phyloP scores from a whole-genome alignment of 306 rosid species.

The Coriaria nepalensis region DNA sequence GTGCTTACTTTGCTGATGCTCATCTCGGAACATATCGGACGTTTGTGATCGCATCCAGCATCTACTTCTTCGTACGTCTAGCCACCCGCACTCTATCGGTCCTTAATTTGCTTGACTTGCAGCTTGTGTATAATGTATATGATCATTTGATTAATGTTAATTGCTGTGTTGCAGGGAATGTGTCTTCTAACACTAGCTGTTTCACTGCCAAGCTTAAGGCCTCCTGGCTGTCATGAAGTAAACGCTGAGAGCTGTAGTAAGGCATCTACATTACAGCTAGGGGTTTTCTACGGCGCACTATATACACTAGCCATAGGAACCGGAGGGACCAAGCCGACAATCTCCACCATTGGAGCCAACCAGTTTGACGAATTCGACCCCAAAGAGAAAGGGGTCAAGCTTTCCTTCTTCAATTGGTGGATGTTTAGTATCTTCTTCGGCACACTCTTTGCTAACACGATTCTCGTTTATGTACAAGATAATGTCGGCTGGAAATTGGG shows the following conservation, averaged over 20 bases:
- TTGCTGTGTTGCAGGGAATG: conserved; percentile 52
- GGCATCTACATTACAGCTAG: conserved; percentile 55
- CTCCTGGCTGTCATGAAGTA: conserved; percentile 27
- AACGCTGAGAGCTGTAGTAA: conserved; percentile 44
- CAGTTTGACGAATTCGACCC: conserved; percentile 81
- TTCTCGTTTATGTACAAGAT: conserved; percentile 74
- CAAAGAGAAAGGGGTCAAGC: conserved; percentile 56
- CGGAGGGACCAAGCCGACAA: conserved; percentile 89
- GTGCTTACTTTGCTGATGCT: conserved; percentile 82
- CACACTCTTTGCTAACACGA: conserved; percentile 56
- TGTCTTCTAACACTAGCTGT: conserved; percentile 52
- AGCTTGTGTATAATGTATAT: too few relatives aligned
- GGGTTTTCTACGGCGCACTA: conserved; percentile 64
- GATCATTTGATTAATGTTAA: not conserved
- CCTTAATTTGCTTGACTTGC: too few relatives aligned
- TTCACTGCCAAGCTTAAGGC: conserved; percentile 48
- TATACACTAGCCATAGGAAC: conserved; percentile 78
- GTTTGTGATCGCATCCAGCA: conserved; percentile 33
- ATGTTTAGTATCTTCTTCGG: conserved; percentile 86
- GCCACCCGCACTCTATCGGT: not conserved
- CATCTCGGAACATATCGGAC: conserved; percentile 79
- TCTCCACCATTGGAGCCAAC: conserved; percentile 87
- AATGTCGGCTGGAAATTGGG: conserved; percentile 89
- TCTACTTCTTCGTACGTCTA: conserved; percentile 49
- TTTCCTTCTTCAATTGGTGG: conserved; percentile 97